Percentiles rank a stretch among this genome's conserved stretches.
Evolutionary conservation across 345 rosid species (phyloP).

Genomic region (Geranium rotundifolium): DNA sequence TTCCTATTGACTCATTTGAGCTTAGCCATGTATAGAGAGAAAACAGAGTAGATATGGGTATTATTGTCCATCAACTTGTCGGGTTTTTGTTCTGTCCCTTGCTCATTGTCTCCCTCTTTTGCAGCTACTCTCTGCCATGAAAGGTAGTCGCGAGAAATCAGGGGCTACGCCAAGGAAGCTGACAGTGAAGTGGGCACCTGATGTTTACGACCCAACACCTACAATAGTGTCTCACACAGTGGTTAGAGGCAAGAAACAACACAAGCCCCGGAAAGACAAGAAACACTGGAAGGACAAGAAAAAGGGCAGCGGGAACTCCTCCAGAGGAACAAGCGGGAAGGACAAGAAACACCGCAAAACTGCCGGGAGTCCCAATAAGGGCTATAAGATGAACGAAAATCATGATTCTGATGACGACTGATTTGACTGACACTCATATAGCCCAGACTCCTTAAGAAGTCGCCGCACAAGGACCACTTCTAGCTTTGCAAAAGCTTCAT

Average conservation of each 20-base stretch:
- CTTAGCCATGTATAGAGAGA: too few relatives aligned
- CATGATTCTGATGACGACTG: slow-evolving; percentile 16
- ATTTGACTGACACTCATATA: slow-evolving; percentile 47
- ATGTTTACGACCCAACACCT: slow-evolving; percentile 85
- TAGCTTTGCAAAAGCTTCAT: slow-evolving; percentile 34
- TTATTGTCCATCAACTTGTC: too few relatives aligned
- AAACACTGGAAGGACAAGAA: slow-evolving; percentile 61
- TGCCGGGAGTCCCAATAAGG: slow-evolving; percentile 17
- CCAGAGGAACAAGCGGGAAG: slow-evolving; percentile 13
- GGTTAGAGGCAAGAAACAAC: slow-evolving; percentile 37
- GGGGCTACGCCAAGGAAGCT: slow-evolving; percentile 35
- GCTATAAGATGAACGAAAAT: slow-evolving; percentile 12
- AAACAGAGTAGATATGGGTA: too few relatives aligned
- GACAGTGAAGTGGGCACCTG: slow-evolving; percentile 70
- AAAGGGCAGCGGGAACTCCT: slow-evolving; percentile 15
- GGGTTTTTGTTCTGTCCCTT: background rate
- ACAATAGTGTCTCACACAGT: slow-evolving; percentile 52
- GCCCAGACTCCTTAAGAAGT: slow-evolving; percentile 41
- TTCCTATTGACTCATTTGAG: too few relatives aligned
- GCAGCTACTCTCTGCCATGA: slow-evolving; percentile 64
- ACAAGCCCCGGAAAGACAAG: slow-evolving; percentile 55
- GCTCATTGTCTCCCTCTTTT: slow-evolving; percentile 10
- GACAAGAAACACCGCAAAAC: slow-evolving; percentile 56
- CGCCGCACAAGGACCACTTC: slow-evolving; percentile 30
- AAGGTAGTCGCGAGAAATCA: slow-evolving; percentile 69